phyloP scores from a whole-genome alignment of 176 grass and related monocot species.

The Phoenix dactylifera region DNA sequence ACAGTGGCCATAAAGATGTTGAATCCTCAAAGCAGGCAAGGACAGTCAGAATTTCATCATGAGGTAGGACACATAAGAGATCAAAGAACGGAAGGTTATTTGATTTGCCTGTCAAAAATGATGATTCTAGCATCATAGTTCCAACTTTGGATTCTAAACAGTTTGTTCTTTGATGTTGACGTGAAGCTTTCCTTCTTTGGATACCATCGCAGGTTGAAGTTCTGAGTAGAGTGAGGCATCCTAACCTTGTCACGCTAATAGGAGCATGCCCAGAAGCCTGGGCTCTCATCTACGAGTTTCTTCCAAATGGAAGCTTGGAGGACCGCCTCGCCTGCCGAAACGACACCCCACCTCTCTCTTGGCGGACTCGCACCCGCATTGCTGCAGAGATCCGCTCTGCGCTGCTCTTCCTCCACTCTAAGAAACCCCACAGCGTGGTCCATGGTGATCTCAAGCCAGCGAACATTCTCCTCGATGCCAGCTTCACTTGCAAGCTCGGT shows the following conservation, averaged over 20 bases:
- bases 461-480: slow-evolving; percentile 48
- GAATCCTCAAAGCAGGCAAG: slow-evolving; percentile 34
- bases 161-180: no score
- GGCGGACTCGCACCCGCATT: slow-evolving; percentile 40
- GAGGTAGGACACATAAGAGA: slow-evolving; percentile 34
- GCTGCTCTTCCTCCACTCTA: slow-evolving; percentile 62
- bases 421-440: slow-evolving; percentile 33
- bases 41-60: slow-evolving; percentile 50
- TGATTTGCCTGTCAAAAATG: no score
- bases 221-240: slow-evolving; percentile 55
- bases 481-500: slow-evolving; percentile 42
- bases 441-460: slow-evolving; percentile 76
- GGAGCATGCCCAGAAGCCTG: slow-evolving; percentile 53
- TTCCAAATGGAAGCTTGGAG: slow-evolving; percentile 58
- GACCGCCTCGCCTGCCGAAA: slow-evolving; percentile 34
- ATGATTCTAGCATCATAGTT: no score
- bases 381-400: slow-evolving; percentile 56
- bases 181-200: no score
- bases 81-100: no score
- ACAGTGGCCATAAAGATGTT: slow-evolving; percentile 67
- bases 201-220: slow-evolving; percentile 38
- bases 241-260: slow-evolving; percentile 56
- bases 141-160: no score
- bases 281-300: slow-evolving; percentile 48
- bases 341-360: slow-evolving; percentile 29